Conservation (phyloP, 306 rosid genomes). For the Acmispon strigosus region DNA sequence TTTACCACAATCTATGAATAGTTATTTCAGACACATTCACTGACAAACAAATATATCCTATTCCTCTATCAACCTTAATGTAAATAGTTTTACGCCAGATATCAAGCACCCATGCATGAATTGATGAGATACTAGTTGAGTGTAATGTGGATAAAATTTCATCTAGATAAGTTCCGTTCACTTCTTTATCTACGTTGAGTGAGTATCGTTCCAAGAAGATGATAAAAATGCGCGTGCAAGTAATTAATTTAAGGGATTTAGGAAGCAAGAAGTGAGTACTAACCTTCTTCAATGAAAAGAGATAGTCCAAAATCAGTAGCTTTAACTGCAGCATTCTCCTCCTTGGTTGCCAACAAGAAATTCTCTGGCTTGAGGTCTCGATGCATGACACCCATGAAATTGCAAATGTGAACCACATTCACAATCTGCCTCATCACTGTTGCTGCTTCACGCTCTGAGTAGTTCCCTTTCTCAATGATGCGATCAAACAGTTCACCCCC, state of each 20-base stretch:
- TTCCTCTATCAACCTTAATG: neutral
- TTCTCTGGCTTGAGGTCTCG: slow-evolving; percentile 86
- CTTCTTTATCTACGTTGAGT: too few relatives aligned
- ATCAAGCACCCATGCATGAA: too few relatives aligned
- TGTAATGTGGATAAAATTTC: too few relatives aligned
- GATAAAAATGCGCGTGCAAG: too few relatives aligned
- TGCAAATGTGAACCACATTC: slow-evolving; percentile 76
- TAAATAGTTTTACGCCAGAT: too few relatives aligned
- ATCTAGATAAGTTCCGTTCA: too few relatives aligned
- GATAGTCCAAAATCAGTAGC: slow-evolving; percentile 86
- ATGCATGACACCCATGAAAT: slow-evolving; percentile 88
- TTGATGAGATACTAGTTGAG: too few relatives aligned
- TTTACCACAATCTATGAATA: too few relatives aligned
- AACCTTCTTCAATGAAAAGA: slow-evolving; percentile 82
- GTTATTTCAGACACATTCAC: too few relatives aligned
- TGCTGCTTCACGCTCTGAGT: slow-evolving; percentile 70
- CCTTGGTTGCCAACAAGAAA: slow-evolving; percentile 46
- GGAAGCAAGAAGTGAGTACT: neutral
- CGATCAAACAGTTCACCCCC: slow-evolving; percentile 86
- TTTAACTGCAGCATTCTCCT: slow-evolving; percentile 40
- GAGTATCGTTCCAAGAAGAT: too few relatives aligned
- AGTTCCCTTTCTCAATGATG: slow-evolving; percentile 51
- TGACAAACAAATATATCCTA: too few relatives aligned
- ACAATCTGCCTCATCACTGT: slow-evolving; percentile 51
- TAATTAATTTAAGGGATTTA: neutral